Evolutionary conservation across 2,329 filamentous ascomycete genomes (phyloP), one percentile per base, ranked within the genome.

Genomic region (Dendryphion nanum): DNA sequence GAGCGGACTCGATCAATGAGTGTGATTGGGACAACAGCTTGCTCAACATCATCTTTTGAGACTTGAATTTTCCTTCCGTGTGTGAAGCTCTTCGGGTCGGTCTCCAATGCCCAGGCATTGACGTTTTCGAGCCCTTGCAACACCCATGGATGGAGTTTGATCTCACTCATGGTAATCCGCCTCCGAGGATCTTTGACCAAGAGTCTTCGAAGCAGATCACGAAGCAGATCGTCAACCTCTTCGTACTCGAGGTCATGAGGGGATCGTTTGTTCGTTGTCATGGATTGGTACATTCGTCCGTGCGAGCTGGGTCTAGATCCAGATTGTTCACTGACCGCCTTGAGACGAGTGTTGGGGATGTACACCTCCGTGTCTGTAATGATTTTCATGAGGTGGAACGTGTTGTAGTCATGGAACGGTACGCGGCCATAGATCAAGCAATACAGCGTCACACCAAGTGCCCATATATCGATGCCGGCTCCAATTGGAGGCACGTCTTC

Each of bases 401-500:
- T 89, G 53, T 94, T 90, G 58, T 93, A 85, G 34, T 89, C 89
- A 51, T 94, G 78, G 60, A 97, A 98, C 0, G 93, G 93, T 28
- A 96, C 87, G 37, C 93, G 87, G 12, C 89, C 93, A 61, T 86
- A 98, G 38, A 98, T 82, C 63, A 98, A 82, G 58, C 91, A 95
- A 68, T 96, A 98, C 2, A 98, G 78, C 0, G 93, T 98, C 15
- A 98, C 89, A 16, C 93, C 93, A 16, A 98, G 75, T 8, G 93
- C 95, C 93, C 93, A 98, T 13, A 98, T 84, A 59, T 98, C 93
- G 51, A 98, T 95, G 54, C 94, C 88, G 53, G 89, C 88, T 4
- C 89, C 95, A 28, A 98, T 69, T 77, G 91, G 49, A 77, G 89
- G 55, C 78, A 85, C 57, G 77, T 81, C 53, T 68, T 64, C 55